Percentiles rank a stretch among this genome's conserved stretches.
Conservation (phyloP, 2,329 filamentous ascomycete species). For the Penicillium italicum region DNA sequence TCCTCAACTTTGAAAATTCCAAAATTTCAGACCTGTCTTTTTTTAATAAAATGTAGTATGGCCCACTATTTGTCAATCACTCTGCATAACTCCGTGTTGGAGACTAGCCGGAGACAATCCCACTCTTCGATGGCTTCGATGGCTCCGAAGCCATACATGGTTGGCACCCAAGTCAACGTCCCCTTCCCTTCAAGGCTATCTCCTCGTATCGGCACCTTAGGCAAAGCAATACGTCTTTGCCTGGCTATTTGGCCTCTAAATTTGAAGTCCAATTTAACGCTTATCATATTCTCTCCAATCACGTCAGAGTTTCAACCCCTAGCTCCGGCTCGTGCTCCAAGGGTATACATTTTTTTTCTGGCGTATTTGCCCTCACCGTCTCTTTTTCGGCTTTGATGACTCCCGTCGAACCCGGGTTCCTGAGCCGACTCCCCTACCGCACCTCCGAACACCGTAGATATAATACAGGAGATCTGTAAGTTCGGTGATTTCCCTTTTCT, state of each 20-base stretch:
- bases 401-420: constrained; percentile 13
- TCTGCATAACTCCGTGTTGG: constrained; percentile 2
- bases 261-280: background rate
- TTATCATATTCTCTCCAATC: constrained; percentile 5
- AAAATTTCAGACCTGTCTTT: background rate
- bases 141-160: background rate
- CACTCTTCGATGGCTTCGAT: constrained; percentile 1
- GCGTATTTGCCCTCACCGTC: constrained; percentile 16
- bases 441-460: constrained; percentile 7
- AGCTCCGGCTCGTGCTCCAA: background rate
- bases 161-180: background rate
- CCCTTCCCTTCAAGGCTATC: background rate
- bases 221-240: background rate
- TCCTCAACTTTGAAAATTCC: background rate
- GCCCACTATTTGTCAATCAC: background rate
- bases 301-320: background rate
- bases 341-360: background rate
- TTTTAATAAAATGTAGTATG: background rate
- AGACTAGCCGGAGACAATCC: constrained; percentile 3
- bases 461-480: constrained; percentile 13
- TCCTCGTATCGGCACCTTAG: background rate
- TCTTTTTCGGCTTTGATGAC: constrained; percentile 10
- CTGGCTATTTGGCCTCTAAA: background rate
- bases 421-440: background rate
- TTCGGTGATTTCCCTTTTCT: background rate